Evolutionary conservation across 129 eudicot genomes (phyloP).

Genomic region (Oenanthe sinensis): DNA sequence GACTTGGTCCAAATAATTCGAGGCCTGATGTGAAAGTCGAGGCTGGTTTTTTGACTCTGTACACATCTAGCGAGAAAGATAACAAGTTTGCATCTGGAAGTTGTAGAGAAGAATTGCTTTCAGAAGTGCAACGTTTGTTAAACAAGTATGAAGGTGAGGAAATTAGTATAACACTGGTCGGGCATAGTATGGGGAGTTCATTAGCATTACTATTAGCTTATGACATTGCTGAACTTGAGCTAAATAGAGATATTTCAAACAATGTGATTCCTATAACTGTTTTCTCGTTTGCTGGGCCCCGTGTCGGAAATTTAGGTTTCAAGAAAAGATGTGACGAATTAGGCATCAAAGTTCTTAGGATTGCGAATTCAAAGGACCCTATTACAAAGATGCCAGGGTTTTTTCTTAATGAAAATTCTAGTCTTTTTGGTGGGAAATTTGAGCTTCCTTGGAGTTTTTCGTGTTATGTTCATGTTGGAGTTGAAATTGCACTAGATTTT

Average conservation of each 20-base stretch:
- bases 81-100: conserved; percentile 37
- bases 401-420: conserved; percentile 9
- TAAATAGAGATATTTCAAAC: not conserved
- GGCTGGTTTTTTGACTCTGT: conserved; percentile 48
- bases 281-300: not conserved
- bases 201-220: not conserved
- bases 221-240: conserved; percentile 3
- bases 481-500: conserved; percentile 38
- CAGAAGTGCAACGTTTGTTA: conserved; percentile 40
- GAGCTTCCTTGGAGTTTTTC: conserved; percentile 35
- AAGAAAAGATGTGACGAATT: conserved; percentile 4
- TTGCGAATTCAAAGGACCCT: not conserved
- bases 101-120: conserved; percentile 54
- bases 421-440: conserved; percentile 7
- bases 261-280: not conserved
- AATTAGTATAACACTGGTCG: conserved; percentile 17
- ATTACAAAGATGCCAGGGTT: not conserved
- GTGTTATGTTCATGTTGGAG: conserved; percentile 61
- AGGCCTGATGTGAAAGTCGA: conserved; percentile 49
- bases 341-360: not conserved
- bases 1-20: conserved; percentile 39
- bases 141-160: conserved; percentile 36
- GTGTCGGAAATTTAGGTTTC: not conserved
- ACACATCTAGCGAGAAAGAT: conserved; percentile 39
- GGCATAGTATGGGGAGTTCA: conserved; percentile 4